These are phyloP conservation scores for Mycena alexandri DNA, from an alignment of 768 basidiomycete genomes.

Conservation along the genomic window DNA sequence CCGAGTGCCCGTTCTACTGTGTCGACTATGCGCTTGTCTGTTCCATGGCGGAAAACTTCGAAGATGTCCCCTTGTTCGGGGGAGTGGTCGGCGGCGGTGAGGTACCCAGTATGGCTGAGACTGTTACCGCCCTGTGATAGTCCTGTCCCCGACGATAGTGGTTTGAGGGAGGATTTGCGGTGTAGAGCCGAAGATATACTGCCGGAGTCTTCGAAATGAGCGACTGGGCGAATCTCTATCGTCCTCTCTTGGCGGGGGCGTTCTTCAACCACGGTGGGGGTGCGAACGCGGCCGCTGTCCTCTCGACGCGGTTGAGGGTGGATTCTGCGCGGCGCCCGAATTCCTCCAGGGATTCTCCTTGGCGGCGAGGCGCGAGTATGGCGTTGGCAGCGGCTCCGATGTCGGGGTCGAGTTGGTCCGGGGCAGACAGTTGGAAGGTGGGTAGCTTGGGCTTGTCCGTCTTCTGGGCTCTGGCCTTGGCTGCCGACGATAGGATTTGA, in stretches of 20 bases:
- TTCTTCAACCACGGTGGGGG: no score
- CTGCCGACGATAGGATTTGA: neutral
- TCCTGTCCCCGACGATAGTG: neutral
- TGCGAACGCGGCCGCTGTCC: neutral
- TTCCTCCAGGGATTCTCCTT: neutral
- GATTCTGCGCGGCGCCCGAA: neutral
- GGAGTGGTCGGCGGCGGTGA: neutral
- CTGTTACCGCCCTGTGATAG: neutral
- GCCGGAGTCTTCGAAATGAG: neutral
- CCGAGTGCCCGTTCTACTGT: neutral
- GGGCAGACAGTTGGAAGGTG: neutral
- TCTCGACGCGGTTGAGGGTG: neutral
- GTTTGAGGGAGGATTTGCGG: neutral
- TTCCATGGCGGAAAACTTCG: neutral
- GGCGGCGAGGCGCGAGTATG: neutral
- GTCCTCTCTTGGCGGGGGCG: no score
- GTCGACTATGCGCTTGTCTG: neutral
- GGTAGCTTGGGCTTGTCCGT: no score
- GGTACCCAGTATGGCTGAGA: neutral
- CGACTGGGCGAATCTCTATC: no score
- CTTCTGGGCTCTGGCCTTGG: neutral
- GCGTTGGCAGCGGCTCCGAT: neutral
- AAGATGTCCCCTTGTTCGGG: neutral
- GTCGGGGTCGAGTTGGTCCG: neutral
- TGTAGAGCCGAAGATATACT: neutral